Evolutionary conservation across 2,329 filamentous ascomycete species (phyloP).

Genomic region (Diaporthe velutina): DNA sequence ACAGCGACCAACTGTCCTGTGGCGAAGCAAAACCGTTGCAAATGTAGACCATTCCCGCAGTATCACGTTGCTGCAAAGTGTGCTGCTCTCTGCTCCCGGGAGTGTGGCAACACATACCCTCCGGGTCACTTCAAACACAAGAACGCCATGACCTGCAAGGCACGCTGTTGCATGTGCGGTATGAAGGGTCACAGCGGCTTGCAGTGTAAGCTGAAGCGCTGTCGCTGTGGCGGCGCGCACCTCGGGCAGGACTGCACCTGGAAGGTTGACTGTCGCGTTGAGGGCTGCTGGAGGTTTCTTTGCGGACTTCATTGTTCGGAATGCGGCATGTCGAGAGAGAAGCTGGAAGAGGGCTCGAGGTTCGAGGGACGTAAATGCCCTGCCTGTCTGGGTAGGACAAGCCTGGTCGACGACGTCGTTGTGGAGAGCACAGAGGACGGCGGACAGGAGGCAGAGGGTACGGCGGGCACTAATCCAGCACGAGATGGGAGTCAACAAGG

Average conservation of each 20-base stretch:
- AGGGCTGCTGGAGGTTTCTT: constrained; percentile 49
- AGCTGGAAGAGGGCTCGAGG: constrained; percentile 40
- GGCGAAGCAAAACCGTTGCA: constrained; percentile 52
- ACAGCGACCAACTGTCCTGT: constrained; percentile 47
- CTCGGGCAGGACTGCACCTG: constrained; percentile 56
- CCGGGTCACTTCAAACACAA: constrained; percentile 48
- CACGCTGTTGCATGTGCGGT: constrained; percentile 59
- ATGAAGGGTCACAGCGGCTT: constrained; percentile 51
- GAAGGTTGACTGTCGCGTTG: constrained; percentile 51
- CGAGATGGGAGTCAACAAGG: background rate
- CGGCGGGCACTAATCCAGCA: background rate
- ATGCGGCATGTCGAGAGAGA: constrained; percentile 44
- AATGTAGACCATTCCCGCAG: constrained; percentile 54
- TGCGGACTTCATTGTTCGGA: constrained; percentile 53
- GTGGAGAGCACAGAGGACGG: background rate
- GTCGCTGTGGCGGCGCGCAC: constrained; percentile 52
- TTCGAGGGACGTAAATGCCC: constrained; percentile 50
- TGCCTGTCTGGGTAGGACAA: constrained; percentile 43
- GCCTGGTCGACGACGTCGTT: too few species aligned
- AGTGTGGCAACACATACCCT: constrained; percentile 46
- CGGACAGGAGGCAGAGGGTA: background rate
- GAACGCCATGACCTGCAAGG: constrained; percentile 53
- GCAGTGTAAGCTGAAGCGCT: constrained; percentile 50
- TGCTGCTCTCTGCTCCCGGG: constrained; percentile 49
- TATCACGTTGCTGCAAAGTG: constrained; percentile 51